Evolutionary conservation across 805 yeast genomes (phyloP), one percentile per base, ranked within the genome.

Genomic region (Candida schatavii): DNA sequence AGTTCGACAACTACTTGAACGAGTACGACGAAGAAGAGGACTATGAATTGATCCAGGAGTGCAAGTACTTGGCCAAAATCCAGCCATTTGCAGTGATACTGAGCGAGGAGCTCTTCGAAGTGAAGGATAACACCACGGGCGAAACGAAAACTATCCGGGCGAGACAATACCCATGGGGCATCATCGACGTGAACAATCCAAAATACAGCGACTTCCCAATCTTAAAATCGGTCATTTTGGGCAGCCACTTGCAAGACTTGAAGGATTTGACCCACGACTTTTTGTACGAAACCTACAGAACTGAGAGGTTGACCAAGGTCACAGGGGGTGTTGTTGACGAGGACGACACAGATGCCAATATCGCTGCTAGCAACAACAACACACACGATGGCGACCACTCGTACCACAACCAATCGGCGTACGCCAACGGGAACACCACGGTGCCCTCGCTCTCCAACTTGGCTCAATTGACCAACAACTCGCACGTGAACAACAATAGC

Each of bases 171-270:
- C 90, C 91, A 23, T 86, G 93, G 93, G 91, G 91, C 7, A 47
- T 68, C 33, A 73, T 78, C 39, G 81, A 78, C 54, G 75, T 78
- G 43, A 70, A 70, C 54, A 74, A 80, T 56, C 70, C 81, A 15
- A 66, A 62, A 35, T 65, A 64, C 51, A 69, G 78, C 30, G 85
- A 80, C 54, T 79, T 80, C 57, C 62, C 80, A 6, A 57, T 77
- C 14, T 66, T 87, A 54, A 80, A 83, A 48, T 75, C 83, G 37
- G 91, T 85, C 2, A 59, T 87, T 31, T 78, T 87, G 55, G 95
- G 95, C 5, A 78, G 90, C n/a, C 95, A 88, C 58, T 68, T 86
- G 50, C 85, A 81, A 57, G 93, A 85, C 54, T 78, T 85, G 55
- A 85, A 85, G 64, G 95, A 86, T 54, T 70, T 85, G 45, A 87